Evolutionary conservation across 2,329 filamentous ascomycete genomes (phyloP).

Genomic region (Tolypocladium amazonense): DNA sequence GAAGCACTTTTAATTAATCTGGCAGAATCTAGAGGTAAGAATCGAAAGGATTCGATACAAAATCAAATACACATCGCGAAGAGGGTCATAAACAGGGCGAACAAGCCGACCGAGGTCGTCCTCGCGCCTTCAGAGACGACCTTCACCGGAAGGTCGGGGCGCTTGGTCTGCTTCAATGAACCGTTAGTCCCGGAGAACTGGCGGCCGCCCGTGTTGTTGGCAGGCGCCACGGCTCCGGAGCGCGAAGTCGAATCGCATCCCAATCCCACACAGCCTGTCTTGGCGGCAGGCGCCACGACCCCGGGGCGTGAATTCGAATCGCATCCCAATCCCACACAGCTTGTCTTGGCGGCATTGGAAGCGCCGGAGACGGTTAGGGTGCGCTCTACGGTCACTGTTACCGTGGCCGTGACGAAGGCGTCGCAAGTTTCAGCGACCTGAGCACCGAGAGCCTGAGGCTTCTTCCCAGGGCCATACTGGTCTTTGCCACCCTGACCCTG

Average conservation of each 20-base stretch:
- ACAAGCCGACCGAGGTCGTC: neutral
- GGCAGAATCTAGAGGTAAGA: no score
- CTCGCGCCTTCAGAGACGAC: neutral
- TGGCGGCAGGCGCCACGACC: neutral
- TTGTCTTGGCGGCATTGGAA: neutral
- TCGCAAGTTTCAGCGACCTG: neutral
- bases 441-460: neutral
- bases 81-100: neutral
- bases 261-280: neutral
- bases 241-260: neutral
- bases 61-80: neutral
- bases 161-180: neutral
- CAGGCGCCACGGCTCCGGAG: neutral
- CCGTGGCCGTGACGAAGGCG: neutral
- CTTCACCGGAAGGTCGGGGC: neutral
- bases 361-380: neutral
- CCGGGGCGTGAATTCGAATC: neutral
- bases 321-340: neutral
- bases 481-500: neutral
- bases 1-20: no score
- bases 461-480: neutral
- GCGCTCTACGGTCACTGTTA: neutral
- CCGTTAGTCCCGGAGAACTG: neutral
- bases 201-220: neutral
- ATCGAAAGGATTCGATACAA: no score